Conservation (phyloP, 164 flowering plant species). For the Amborella trichopoda region DNA sequence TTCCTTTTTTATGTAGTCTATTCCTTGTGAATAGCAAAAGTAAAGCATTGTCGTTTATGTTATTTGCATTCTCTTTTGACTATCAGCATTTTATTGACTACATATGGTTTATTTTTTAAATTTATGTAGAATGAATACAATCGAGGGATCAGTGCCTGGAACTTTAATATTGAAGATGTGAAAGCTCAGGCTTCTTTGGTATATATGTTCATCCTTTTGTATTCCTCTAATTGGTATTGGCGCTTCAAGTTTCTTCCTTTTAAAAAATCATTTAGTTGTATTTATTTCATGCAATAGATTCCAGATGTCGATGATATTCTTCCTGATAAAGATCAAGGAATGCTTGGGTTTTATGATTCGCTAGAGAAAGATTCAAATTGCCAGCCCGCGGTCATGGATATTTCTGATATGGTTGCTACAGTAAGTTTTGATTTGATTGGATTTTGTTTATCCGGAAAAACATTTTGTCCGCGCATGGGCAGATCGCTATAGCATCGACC, state of each 20-base stretch:
- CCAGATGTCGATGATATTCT: conserved; percentile 49
- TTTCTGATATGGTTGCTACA: not conserved
- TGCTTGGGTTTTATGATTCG: conserved; percentile 25
- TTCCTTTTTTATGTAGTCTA: no score
- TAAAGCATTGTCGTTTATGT: no score
- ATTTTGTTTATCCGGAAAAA: no score
- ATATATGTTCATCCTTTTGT: no score
- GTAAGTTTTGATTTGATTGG: no score
- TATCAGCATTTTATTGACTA: not conserved
- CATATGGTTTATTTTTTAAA: not conserved
- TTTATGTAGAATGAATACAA: conserved; percentile 75
- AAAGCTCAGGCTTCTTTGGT: conserved; percentile 92
- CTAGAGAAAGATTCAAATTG: conserved; percentile 16
- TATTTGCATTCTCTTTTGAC: not conserved
- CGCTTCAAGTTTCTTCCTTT: no score
- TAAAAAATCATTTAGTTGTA: no score
- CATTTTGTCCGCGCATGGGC: no score
- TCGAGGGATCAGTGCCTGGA: conserved; percentile 94
- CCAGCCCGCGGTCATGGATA: conserved; percentile 2
- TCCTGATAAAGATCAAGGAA: conserved; percentile 27
- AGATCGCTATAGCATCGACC: no score
- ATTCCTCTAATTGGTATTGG: no score
- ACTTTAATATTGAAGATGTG: conserved; percentile 82
- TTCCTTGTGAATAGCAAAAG: no score
- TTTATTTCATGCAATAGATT: no score